Conservation (phyloP, 352 stramenopile species). For the Phytophthora sojae region DNA sequence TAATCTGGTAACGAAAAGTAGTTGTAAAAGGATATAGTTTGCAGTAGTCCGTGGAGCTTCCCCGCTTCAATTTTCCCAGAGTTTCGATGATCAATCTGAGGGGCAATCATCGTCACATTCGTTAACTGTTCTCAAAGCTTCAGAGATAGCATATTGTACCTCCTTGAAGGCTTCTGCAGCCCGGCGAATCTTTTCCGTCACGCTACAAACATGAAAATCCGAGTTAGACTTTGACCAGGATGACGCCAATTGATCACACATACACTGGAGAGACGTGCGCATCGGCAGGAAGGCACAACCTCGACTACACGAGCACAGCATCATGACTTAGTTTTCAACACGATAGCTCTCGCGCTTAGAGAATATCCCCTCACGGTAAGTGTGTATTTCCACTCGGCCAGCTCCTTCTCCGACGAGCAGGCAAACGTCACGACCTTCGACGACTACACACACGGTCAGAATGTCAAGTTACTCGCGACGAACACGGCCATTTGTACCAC, state of each 20-base stretch:
- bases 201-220: conserved; percentile 25
- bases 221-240: background rate
- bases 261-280: conserved; percentile 33
- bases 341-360: background rate
- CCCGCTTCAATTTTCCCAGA: conserved; percentile 50
- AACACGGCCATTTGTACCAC: background rate
- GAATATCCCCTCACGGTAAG: conserved; percentile 53
- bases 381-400: conserved; percentile 63
- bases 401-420: conserved; percentile 62
- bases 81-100: conserved; percentile 52
- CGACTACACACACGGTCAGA: conserved; percentile 28
- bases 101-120: background rate
- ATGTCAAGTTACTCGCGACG: background rate
- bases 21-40: conserved; percentile 62
- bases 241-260: background rate
- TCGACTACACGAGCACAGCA: conserved; percentile 10
- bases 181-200: conserved; percentile 61
- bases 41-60: conserved; percentile 58
- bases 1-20: background rate
- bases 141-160: conserved; percentile 22
- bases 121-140: background rate
- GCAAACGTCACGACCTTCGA: conserved; percentile 68
- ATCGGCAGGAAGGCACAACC: conserved; percentile 33
- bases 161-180: conserved; percentile 59
- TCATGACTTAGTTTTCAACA: background rate